Percentiles rank a stretch among this genome's conserved stretches.
Conservation (phyloP, 306 rosid species). For the Ammopiptanthus mongolicus region DNA sequence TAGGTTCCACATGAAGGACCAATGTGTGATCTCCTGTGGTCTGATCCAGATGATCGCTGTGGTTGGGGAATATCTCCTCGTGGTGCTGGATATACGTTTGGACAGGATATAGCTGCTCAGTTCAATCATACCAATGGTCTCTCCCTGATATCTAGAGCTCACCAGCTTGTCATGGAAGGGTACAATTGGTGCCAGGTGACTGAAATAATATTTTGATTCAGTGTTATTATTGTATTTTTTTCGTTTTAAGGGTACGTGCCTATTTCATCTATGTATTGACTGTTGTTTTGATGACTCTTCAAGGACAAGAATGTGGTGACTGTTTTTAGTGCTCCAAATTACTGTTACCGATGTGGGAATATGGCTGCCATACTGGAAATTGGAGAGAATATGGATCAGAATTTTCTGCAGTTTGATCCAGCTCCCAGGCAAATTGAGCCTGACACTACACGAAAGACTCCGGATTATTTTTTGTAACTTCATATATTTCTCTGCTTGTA, state of each 20-base stretch:
- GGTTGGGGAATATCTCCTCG: slow-evolving; percentile 99
- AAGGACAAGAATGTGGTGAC: slow-evolving; percentile 98
- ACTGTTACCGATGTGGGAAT: slow-evolving; percentile 95
- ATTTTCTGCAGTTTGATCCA: slow-evolving; percentile 98
- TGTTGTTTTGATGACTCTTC: slow-evolving; percentile 22
- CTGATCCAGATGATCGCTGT: slow-evolving; percentile 99
- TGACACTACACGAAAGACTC: slow-evolving; percentile 96
- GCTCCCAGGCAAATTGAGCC: slow-evolving; percentile 99
- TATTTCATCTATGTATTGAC: slow-evolving; percentile 13
- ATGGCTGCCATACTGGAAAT: slow-evolving; percentile 99
- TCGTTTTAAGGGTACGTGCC: background rate
- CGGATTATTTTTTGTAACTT: slow-evolving; percentile 95
- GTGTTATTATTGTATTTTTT: background rate
- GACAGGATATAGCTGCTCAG: slow-evolving; percentile 95
- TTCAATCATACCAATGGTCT: slow-evolving; percentile 96
- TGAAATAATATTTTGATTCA: slow-evolving; percentile 2
- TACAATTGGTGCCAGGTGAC: slow-evolving; percentile 98
- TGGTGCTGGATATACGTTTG: slow-evolving; percentile 98
- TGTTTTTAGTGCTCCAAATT: slow-evolving; percentile 96
- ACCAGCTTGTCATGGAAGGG: slow-evolving; percentile 99
- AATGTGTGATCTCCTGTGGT: slow-evolving; percentile 98
- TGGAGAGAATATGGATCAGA: slow-evolving; percentile 97
- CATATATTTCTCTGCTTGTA: slow-evolving; percentile 45
- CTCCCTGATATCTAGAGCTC: slow-evolving; percentile 92
- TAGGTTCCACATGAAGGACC: slow-evolving; percentile 99